phyloP scores from a whole-genome alignment of 306 rosid species.

The Fragaria iinumae region DNA sequence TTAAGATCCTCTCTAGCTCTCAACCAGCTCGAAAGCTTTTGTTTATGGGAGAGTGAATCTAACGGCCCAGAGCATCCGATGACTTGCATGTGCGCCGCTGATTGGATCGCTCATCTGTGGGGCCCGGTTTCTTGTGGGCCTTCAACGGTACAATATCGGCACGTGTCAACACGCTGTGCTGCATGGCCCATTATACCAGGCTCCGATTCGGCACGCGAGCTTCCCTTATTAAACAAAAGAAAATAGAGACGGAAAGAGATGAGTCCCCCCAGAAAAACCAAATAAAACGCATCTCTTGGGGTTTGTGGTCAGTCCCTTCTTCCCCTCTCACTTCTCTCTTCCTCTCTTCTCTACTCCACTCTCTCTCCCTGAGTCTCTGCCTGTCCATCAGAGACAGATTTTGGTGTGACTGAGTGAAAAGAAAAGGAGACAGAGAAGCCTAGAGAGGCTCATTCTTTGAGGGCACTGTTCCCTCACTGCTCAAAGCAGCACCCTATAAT shows the following conservation, averaged over 20 bases:
- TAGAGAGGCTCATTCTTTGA: not conserved
- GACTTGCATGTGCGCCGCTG: not conserved
- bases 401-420: not conserved
- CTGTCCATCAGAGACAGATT: constrained; percentile 12
- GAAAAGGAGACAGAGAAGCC: constrained; percentile 23
- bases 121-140: not conserved
- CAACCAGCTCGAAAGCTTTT: not conserved
- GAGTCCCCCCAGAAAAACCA: constrained; percentile 16
- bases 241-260: not conserved
- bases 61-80: constrained; percentile 9
- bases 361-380: not conserved
- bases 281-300: constrained; percentile 25
- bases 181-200: constrained; percentile 52
- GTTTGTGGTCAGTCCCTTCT: not conserved
- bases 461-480: constrained; percentile 1
- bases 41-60: constrained; percentile 7
- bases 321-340: not conserved
- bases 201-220: constrained; percentile 27
- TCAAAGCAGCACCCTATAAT: constrained; percentile 18
- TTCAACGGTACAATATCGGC: constrained; percentile 30
- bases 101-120: not conserved
- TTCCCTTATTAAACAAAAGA: constrained; percentile 11
- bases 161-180: constrained; percentile 63
- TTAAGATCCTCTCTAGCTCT: not conserved
- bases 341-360: not conserved